Evolutionary conservation across 148 eudicot species (phyloP), one percentile per base, ranked within the genome.

Genomic region (Mesembryanthemum crystallinum): DNA sequence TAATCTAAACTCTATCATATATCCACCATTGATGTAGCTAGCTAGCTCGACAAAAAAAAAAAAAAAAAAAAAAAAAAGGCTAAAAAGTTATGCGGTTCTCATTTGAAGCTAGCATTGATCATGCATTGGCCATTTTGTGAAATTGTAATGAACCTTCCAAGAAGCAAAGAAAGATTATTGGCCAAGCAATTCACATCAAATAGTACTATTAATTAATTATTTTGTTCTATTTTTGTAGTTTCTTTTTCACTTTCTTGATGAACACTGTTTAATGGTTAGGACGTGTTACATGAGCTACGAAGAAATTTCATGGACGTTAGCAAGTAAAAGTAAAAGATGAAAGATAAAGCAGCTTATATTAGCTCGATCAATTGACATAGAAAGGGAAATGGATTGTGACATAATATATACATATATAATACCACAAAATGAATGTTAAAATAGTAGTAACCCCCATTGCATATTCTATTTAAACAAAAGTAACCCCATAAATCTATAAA

Each of bases 181-280:
- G 66, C 15, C 37, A 62, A 62, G 33, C 37, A 1, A 20, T 62
- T 45, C 66, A 62, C 66, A 28, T 62, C 66, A 62, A 62, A 62
- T 45, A 35, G 39, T 35, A 43, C 49, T 43, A 11, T 10, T 43
- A 43, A 9, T 8, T 13, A 8, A 45, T 2, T 45, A 45, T 1
- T 45, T 2, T 45, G 13, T 45, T 13, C 11, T 8, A 54, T 54
- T 54, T 54, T 54, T 12, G 12, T 54, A 13, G 5, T 4, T 20
- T 54, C 2, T 54, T 54, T 54, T 20, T 18, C 13, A 17, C 13
- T 20, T 54, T 54, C 7, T 54, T 3, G 8, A 54, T 2, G 6
- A 54, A 54, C 21, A n/a, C n/a, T n/a, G n/a, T n/a, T n/a, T n/a
- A n/a, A n/a, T 17, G 23, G 3, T 3, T 4, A 45, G 11, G 11